Evolutionary conservation across 768 basidiomycete genomes (phyloP), one percentile per base, ranked within the genome.

Genomic region (Macrolepiota fuliginosa): DNA sequence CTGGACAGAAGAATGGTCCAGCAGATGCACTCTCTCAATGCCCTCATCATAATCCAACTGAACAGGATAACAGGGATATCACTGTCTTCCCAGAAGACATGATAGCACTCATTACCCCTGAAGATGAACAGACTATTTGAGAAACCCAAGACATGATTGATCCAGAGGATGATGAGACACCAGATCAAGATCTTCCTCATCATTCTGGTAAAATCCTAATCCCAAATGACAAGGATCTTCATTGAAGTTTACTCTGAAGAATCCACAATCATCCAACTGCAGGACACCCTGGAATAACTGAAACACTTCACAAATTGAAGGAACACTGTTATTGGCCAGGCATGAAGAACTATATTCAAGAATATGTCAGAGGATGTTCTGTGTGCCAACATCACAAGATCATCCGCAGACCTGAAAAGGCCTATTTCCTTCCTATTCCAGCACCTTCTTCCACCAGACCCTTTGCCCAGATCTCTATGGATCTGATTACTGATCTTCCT

Each of bases 271-370:
- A 54, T 15, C n/a, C 3, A 2, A 62, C 56, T 0, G 32, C 62
- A 17, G 62, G 66, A 46, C 66, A 69, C 42, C 65, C 66, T 35
- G 62, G 66, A 7, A 29, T 37, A 25, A 3, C 50, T 0, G 58
- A 62, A 46, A 67, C 66, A 0, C 54, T 59, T 15, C 32, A 55
- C 6, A 15, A 49, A 19, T 17, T 66, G 1, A 36, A 42, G 37
- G 12, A 62, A 40, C n/a, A 64, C 1, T 64, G 64, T 29, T 71
- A 63, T 50, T 71, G 69, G 70, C 70, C 69, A 10, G 65, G 64
- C 58, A 64, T 69, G 61, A 13, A 55, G 0, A 42, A 13, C 1
- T 67, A 64, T 27, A 35, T 69, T 35, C 62, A 65, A 9, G 52
- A 69, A 3, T 70, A 70, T 54, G 54, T 67, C 1, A 65, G 65